Percentiles rank a stretch among this genome's conserved stretches.
These are phyloP conservation scores for Colletotrichum sp. DNA, from an alignment of 2,329 filamentous ascomycete species.

Conservation along the genomic window DNA sequence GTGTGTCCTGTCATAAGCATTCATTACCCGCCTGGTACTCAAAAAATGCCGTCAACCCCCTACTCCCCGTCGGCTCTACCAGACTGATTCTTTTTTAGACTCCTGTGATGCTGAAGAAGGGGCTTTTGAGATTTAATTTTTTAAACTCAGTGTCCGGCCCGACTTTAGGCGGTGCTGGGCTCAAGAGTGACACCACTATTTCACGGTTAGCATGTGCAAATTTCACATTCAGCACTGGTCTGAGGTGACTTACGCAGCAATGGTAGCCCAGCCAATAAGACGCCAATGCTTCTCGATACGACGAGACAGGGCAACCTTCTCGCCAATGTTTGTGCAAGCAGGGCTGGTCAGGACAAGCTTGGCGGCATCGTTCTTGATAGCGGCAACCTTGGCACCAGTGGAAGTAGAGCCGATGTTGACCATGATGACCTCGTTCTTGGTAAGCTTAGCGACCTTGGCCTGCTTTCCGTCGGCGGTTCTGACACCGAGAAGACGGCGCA, in stretches of 20 bases:
- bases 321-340: conserved; percentile 94
- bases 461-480: conserved; percentile 98
- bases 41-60: conserved; percentile 5
- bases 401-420: conserved; percentile 99
- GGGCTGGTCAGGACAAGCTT: conserved; percentile 93
- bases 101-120: conserved; percentile 19
- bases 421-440: conserved; percentile 99
- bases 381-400: conserved; percentile 95
- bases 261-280: conserved; percentile 89
- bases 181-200: conserved; percentile 60
- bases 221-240: background rate
- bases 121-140: conserved; percentile 11
- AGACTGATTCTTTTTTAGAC: conserved; percentile 17
- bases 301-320: conserved; percentile 95
- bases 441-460: conserved; percentile 96
- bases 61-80: conserved; percentile 2
- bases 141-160: background rate
- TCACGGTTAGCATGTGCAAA: conserved; percentile 25
- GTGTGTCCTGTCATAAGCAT: conserved; percentile 14
- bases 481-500: conserved; percentile 92
- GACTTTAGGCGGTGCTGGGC: conserved; percentile 49
- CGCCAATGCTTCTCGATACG: conserved; percentile 99
- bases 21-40: conserved; percentile 20
- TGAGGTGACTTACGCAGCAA: conserved; percentile 64
- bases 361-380: conserved; percentile 96